phyloP scores from a whole-genome alignment of 495 filamentous ascomycete genomes.

The Lepraria neglecta region DNA sequence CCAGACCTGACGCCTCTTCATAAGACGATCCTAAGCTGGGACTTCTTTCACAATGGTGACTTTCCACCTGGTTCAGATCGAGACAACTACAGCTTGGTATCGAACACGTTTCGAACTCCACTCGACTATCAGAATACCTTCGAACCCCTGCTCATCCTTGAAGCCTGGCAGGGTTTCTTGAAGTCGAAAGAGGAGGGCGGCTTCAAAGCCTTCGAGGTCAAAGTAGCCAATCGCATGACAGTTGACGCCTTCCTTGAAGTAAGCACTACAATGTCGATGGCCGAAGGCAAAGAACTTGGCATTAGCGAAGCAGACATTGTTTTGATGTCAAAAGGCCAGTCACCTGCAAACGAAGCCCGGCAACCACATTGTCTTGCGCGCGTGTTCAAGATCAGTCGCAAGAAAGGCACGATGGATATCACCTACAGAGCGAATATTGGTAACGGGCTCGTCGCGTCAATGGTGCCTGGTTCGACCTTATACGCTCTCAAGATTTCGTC shows the following conservation, averaged over 20 bases:
- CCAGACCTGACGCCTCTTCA: slow-evolving; percentile 85
- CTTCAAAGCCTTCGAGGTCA: slow-evolving; percentile 73
- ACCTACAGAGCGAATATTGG: slow-evolving; percentile 73
- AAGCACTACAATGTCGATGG: slow-evolving; percentile 66
- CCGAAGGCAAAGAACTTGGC: slow-evolving; percentile 60
- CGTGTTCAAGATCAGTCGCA: slow-evolving; percentile 69
- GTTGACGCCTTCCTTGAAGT: slow-evolving; percentile 93
- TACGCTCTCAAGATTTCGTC: slow-evolving; percentile 75
- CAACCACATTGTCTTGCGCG: slow-evolving; percentile 80
- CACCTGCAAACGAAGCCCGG: slow-evolving; percentile 54
- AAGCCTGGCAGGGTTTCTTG: slow-evolving; percentile 93
- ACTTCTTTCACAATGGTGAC: slow-evolving; percentile 81
- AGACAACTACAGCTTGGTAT: slow-evolving; percentile 65
- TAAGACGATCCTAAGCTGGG: slow-evolving; percentile 80
- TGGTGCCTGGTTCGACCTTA: slow-evolving; percentile 56
- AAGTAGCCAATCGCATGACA: slow-evolving; percentile 73
- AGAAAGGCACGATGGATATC: slow-evolving; percentile 71
- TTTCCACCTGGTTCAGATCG: slow-evolving; percentile 66
- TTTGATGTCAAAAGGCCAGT: slow-evolving; percentile 64
- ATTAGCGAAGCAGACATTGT: slow-evolving; percentile 84
- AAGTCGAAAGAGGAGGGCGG: slow-evolving; percentile 79
- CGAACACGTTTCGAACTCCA: slow-evolving; percentile 67
- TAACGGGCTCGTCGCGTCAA: slow-evolving; percentile 46
- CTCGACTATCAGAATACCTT: slow-evolving; percentile 81
- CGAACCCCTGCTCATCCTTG: slow-evolving; percentile 81